Evolutionary conservation across 2,329 filamentous ascomycete species (phyloP).

Genomic region (Lithohypha guttulata): DNA sequence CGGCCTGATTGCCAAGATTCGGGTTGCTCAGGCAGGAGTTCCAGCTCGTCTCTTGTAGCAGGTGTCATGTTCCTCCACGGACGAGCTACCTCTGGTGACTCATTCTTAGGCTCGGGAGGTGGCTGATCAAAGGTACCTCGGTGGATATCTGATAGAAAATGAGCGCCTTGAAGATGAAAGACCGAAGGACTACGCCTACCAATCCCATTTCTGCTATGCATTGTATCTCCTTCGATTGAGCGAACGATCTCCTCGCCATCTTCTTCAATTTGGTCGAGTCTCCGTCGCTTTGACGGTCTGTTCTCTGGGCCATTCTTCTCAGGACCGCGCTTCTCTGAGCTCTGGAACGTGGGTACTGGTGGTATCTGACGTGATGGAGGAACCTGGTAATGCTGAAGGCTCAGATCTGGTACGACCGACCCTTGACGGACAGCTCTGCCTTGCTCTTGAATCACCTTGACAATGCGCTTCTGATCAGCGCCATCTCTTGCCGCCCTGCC

Average conservation of each 20-base stretch:
- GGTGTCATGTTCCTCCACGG: constrained; percentile 12
- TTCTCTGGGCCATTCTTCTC: constrained; percentile 8
- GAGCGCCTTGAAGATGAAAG: constrained; percentile 12
- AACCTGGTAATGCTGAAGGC: constrained; percentile 14
- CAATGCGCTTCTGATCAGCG: constrained; percentile 17
- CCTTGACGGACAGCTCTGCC: constrained; percentile 17
- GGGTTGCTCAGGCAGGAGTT: constrained; percentile 13
- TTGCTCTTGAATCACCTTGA: constrained; percentile 21
- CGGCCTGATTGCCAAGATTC: constrained; percentile 3
- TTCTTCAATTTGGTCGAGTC: constrained; percentile 15
- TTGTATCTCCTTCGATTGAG: constrained; percentile 16
- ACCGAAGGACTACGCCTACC: constrained; percentile 5
- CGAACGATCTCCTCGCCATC: constrained; percentile 13
- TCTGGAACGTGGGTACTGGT: constrained; percentile 18
- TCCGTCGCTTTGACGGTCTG: constrained; percentile 8
- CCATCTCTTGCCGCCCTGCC: constrained; percentile 20
- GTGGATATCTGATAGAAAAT: constrained; percentile 6
- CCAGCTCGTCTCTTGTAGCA: constrained; percentile 15
- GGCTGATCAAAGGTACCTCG: background rate
- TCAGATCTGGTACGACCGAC: constrained; percentile 20
- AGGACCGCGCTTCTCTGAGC: constrained; percentile 6
- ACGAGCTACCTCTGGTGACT: constrained; percentile 15
- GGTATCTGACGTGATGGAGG: constrained; percentile 14
- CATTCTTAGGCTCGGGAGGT: constrained; percentile 9
- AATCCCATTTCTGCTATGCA: background rate